phyloP scores from a whole-genome alignment of 495 filamentous ascomycete species.

The Aspergillus asperescens region DNA sequence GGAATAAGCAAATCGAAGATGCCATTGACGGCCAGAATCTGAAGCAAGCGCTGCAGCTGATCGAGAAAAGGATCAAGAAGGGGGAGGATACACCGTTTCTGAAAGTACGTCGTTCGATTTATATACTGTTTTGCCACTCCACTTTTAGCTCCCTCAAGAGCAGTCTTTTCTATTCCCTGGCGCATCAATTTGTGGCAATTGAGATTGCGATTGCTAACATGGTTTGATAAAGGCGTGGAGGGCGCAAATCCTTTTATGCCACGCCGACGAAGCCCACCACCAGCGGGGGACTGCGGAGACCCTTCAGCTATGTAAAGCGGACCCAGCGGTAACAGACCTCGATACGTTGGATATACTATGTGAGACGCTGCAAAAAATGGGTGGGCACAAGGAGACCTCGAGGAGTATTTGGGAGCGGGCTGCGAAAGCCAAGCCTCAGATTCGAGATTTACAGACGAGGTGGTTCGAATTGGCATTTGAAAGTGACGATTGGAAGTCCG shows the following conservation, averaged over 20 bases:
- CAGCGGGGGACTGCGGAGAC: constrained; percentile 45
- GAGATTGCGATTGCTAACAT: constrained; percentile 14
- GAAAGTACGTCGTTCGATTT: constrained; percentile 22
- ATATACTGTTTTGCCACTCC: not conserved
- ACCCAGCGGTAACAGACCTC: constrained; percentile 46
- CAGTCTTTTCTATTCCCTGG: not conserved
- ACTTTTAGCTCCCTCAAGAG: not conserved
- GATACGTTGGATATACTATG: constrained; percentile 47
- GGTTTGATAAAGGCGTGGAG: constrained; percentile 42
- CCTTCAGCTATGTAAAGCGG: constrained; percentile 39
- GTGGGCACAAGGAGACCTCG: constrained; percentile 31
- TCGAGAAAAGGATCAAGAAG: constrained; percentile 57
- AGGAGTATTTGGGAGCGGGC: constrained; percentile 51
- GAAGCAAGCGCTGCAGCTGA: constrained; percentile 55
- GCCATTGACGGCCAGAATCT: constrained; percentile 51
- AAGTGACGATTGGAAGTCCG: constrained; percentile 49
- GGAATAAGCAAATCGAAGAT: constrained; percentile 55
- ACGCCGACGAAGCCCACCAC: constrained; percentile 40
- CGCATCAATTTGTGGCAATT: not conserved
- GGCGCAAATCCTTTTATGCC: constrained; percentile 45
- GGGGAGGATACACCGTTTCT: constrained; percentile 48
- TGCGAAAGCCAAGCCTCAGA: constrained; percentile 45
- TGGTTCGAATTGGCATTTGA: constrained; percentile 51
- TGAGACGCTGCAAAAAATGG: constrained; percentile 30
- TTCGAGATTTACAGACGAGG: constrained; percentile 46